Conservation (phyloP, 176 grass and related monocot species). For the Chloris gayana region DNA sequence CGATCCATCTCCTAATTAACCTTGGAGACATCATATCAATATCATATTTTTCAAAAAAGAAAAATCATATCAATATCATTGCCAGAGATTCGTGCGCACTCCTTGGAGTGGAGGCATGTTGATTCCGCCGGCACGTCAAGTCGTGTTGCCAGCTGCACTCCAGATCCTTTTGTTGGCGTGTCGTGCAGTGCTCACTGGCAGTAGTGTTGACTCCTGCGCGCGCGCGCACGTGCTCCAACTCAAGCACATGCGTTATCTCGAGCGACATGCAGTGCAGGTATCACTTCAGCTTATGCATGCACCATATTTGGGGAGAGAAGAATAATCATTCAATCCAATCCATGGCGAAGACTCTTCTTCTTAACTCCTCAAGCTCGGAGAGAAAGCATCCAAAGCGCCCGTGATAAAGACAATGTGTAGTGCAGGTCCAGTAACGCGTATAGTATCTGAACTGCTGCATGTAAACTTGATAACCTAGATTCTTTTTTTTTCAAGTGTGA, state of each 20-base stretch:
- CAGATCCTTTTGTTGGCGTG: too few species aligned
- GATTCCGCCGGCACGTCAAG: neutral
- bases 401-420: neutral
- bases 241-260: neutral
- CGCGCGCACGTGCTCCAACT: neutral
- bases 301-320: too few species aligned
- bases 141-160: neutral
- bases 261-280: too few species aligned
- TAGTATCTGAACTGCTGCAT: neutral
- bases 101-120: too few species aligned
- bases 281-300: too few species aligned
- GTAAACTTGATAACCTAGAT: too few species aligned
- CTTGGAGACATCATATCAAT: too few species aligned
- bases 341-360: neutral
- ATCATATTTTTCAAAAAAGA: neutral
- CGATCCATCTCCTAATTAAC: too few species aligned
- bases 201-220: conserved; percentile 22
- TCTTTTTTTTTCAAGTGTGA: too few species aligned
- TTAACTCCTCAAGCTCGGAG: neutral
- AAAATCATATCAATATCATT: neutral
- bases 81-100: neutral
- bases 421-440: neutral
- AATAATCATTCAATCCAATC: neutral
- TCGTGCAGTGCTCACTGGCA: neutral
- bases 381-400: conserved; percentile 7